Base-by-base conservation (phyloP, 2,329 filamentous ascomycete genomes). In the Ploettnerulaceae sp. region DNA sequence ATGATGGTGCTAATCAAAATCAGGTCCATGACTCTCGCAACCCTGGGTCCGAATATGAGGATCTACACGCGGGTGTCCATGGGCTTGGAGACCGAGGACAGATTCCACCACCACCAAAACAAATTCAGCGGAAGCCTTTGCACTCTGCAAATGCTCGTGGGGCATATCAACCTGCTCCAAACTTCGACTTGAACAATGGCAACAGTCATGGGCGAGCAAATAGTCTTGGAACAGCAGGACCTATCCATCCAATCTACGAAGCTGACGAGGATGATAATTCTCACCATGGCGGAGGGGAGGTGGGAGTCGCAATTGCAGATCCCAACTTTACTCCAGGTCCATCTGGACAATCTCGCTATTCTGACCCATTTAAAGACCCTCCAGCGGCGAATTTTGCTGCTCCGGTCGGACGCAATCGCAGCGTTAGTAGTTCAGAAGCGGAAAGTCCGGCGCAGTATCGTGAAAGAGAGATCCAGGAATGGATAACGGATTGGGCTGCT, bases 171-270 rank as follows among this genome's bases (percentile, higher is more conserved):
- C 61, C 63, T n/a, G 57, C 67, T 3, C 65, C 68, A 15, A 62
- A 66, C 34, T 75, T 73, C 54, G 72, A 75, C 24, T 55, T 56
- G 26, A 54, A 39, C 20, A 36, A 11, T 7, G 42, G 34, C 15
- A 34, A 18, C 7, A 38, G 32, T 9, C 72, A 76, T 40, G 67
- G 65, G 33, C 68, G 74, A 40, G 64, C 54, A 5, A 61, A 70
- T 24, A 71, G 67, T 47, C 69, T 72, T 14, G 70, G 70, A 6
- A 63, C 61, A 36, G 72, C 74, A 24, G 73, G 73, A 3, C 67
- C 70, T 18, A 83, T 83, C 20, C 79, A 81, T 58, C 76, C 78
- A 0, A 84, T 84, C 35, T 78, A 81, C 9, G 79, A 82, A 48
- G 79, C 82, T 52, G 75, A 80, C 40, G 75, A 78, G 47, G 68